Evolutionary conservation across 768 basidiomycete genomes (phyloP).

Genomic region (Lanmaoa rubissima): DNA sequence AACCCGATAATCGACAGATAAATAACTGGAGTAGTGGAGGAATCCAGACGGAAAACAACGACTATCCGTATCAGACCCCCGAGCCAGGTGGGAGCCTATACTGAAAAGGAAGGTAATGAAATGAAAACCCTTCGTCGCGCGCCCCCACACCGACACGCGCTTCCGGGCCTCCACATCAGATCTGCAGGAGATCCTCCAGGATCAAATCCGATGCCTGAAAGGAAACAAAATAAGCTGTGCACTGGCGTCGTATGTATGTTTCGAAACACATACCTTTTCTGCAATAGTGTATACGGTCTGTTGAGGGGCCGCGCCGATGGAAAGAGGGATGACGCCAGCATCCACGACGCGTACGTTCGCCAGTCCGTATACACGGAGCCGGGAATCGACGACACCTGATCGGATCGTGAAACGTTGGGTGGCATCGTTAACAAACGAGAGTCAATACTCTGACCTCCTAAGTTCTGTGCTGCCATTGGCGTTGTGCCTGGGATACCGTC

Average conservation of each 20-base stretch:
- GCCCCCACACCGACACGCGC: background rate
- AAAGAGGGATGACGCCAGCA: background rate
- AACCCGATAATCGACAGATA: too few species aligned
- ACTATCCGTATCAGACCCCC: too few species aligned
- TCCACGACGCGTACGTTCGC: background rate
- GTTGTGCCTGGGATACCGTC: background rate
- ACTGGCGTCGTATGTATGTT: background rate
- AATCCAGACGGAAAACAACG: too few species aligned
- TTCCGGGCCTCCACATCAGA: background rate
- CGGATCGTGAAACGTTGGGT: background rate
- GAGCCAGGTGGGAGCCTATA: too few species aligned
- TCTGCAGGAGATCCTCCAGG: background rate
- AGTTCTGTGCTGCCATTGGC: background rate
- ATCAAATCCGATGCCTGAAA: background rate
- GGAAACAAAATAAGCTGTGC: background rate
- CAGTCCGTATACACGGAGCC: background rate
- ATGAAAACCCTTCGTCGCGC: background rate
- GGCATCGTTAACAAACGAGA: background rate
- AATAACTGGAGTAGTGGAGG: too few species aligned
- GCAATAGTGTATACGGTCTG: background rate
- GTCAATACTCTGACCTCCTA: background rate
- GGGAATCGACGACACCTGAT: background rate
- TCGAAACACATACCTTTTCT: background rate
- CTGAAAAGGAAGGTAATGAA: too few species aligned
- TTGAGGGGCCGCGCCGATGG: background rate